Evolutionary conservation across 805 yeast genomes (phyloP), one percentile per base, ranked within the genome.

Genomic region (Vanderwaltozyma tropicalis): DNA sequence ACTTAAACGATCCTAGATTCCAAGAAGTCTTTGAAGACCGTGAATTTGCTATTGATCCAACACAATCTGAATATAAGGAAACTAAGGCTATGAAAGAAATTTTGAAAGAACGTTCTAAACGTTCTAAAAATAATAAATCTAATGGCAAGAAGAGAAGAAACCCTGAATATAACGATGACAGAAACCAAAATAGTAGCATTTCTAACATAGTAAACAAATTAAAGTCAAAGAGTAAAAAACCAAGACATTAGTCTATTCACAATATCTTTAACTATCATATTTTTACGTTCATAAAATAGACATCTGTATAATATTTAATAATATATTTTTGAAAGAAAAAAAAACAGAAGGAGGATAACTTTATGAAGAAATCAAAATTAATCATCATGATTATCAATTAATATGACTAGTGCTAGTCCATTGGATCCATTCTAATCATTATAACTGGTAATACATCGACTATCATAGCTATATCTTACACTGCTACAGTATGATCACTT

Each of bases 31-130:
- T 80, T 53, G 86, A 86, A 51, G 79, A 76, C 44, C 95, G 84
- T 45, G 92, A 81, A 44, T 92, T 76, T 62, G 96, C 96, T 11
- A 87, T 94, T 55, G 98, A 94, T 61, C 94, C 96, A 17, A 79
- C 94, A 16, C 77, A 71, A 53, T 82, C 94, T n/a, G 95, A 85
- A 57, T 89, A 74, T 68, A 87, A 83, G 64, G 76, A 80, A 61
- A 88, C 97, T 1, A 66, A 75, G 14, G 86, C 92, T 19, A 88
- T 89, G 95, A 78, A 80, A 55, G 71, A 79, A 58, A 73, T 92
- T 40, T 62, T 92, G 64, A 69, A 74, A 32, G 95, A 87, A 61
- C 73, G 95, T 47, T 69, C 72, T 30, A 75, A 76, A 55, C 71
- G 78, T 52, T 55, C 62, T 28, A 53, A 52, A 32, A 47, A 42